Conservation (phyloP, 345 rosid species). For the Populus davidiana region DNA sequence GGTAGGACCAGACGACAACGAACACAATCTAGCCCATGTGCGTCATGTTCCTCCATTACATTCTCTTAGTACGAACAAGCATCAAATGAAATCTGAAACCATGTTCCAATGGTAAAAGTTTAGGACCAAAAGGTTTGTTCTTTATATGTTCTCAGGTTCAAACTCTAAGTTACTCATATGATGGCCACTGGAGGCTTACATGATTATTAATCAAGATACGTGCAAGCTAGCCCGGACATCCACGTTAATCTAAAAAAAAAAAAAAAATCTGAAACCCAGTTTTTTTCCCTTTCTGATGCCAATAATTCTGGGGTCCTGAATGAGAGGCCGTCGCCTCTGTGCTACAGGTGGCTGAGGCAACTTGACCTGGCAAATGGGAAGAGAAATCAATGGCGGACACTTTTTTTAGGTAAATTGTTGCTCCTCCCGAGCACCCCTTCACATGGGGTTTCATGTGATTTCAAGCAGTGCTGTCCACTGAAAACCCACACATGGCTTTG, state of each 20-base stretch:
- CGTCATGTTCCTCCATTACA: background rate
- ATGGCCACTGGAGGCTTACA: no score
- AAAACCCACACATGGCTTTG: background rate
- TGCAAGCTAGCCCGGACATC: no score
- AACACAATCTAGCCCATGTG: background rate
- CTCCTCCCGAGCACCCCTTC: background rate
- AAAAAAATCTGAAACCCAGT: background rate
- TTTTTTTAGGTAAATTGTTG: background rate
- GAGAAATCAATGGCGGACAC: background rate
- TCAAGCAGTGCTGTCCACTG: background rate
- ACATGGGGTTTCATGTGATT: slow-evolving; percentile 5
- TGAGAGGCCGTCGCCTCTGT: background rate
- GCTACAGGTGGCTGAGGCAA: background rate
- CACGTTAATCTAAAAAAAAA: no score
- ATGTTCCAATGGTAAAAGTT: no score
- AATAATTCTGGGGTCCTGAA: background rate
- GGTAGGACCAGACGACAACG: background rate
- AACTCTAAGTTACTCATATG: no score
- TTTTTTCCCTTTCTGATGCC: background rate
- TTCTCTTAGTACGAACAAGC: background rate
- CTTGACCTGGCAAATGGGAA: background rate
- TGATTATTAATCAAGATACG: no score
- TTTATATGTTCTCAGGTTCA: no score
- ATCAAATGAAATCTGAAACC: background rate
- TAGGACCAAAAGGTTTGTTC: no score